Conservation (phyloP, 129 eudicot species). For the Flaveria ramosissima region DNA sequence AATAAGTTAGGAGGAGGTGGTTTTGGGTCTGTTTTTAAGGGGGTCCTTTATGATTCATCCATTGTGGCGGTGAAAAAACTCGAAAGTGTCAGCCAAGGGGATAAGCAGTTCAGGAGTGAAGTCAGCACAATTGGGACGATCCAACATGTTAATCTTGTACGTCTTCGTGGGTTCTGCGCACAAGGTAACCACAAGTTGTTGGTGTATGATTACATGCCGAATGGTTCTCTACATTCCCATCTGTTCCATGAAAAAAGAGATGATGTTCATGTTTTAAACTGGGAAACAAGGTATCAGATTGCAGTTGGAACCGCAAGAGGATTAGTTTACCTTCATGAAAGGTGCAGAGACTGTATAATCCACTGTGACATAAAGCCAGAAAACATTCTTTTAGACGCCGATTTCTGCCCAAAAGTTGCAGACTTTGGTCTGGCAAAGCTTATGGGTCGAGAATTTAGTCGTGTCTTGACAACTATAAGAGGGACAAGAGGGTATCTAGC, state of each 20-base stretch:
- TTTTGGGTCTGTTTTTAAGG: slow-evolving; percentile 63
- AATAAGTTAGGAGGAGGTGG: slow-evolving; percentile 58
- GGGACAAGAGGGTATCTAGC: slow-evolving; percentile 75
- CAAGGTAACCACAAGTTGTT: slow-evolving; percentile 48
- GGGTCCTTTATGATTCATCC: slow-evolving; percentile 50
- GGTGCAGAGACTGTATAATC: slow-evolving; percentile 67
- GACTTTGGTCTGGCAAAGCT: slow-evolving; percentile 85
- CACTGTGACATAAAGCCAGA: slow-evolving; percentile 89
- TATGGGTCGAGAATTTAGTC: slow-evolving; percentile 63
- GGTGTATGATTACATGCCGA: slow-evolving; percentile 76
- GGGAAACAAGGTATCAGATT: slow-evolving; percentile 57
- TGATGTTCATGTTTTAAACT: slow-evolving; percentile 28
- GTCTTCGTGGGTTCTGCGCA: slow-evolving; percentile 73
- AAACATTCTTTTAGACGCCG: slow-evolving; percentile 57
- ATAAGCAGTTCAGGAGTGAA: slow-evolving; percentile 75
- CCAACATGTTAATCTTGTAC: slow-evolving; percentile 72
- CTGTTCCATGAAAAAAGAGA: slow-evolving; percentile 39
- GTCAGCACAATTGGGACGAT: slow-evolving; percentile 72
- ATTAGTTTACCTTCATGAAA: slow-evolving; percentile 69
- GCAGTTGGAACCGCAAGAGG: slow-evolving; percentile 66
- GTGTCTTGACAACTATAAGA: slow-evolving; percentile 74
- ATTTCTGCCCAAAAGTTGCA: slow-evolving; percentile 53
- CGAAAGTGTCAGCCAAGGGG: slow-evolving; percentile 59
- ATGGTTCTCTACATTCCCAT: slow-evolving; percentile 60
- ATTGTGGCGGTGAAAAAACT: slow-evolving; percentile 73